Base-by-base conservation (phyloP, 2,329 filamentous ascomycete species). In the Diplocarpon rosae region DNA sequence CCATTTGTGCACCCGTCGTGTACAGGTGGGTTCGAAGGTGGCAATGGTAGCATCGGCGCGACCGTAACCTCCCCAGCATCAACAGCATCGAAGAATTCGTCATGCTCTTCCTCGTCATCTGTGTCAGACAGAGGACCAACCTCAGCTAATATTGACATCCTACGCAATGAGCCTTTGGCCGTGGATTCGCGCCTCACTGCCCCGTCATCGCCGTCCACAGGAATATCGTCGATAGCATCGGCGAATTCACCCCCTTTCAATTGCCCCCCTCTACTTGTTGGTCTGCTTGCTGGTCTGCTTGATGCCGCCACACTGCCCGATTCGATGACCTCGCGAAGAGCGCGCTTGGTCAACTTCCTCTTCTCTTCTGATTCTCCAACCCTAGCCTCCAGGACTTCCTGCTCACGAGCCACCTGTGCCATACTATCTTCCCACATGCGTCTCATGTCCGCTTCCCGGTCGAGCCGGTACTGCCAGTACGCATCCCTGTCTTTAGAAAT, bases 341-440 rank as follows among this genome's bases (percentile, higher is more conserved):
- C 89, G 51, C 83, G 80, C 69, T 95, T 96, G 3, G 92, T 92
- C 51, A 85, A 75, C 62, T 85, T 89, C 46, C 88, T 78, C 70
- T 94, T 96, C 60, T 84, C 76, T 63, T 96, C 90, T 1, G 88
- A 85, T 64, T 95, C 85, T 36, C 85, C 87, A 49, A 95, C 85
- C 46, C 81, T 83, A 30, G 78, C 85, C 61, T 96, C 87, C 1
- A 98, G 73, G 41, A 88, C 77, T 64, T 96, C 92, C 57, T 98
- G 92, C 62, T 98, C 92, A 45, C 79, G 80, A 14, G 89, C 92
- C n/a, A 98, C 84, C 57, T 89, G 81, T 9, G 92, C 88, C 92
- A 98, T 95, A 65, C 89, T 96, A 59, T 98, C 92, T 65, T 98
- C 92, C 92, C 92, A 98, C 78, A 98, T 85, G 48, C 85, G 82